Percentiles rank a stretch among this genome's conserved stretches.
These are phyloP conservation scores for Rhodamnia rubescens DNA, from an alignment of 345 rosid genomes.

Conservation along the genomic window DNA sequence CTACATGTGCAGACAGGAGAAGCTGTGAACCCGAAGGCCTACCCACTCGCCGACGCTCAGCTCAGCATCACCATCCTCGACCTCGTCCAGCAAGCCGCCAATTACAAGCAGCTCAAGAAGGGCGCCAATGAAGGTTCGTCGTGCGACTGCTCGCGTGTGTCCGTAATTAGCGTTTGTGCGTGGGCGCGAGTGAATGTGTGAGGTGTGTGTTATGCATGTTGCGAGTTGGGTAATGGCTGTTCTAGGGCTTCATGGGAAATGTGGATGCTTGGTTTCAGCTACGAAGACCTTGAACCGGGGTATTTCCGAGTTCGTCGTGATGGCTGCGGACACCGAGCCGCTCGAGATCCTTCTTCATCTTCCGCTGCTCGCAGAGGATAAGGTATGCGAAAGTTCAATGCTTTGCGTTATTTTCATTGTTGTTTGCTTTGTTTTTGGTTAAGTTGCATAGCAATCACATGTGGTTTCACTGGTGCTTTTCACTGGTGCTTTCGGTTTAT, in stretches of 20 bases:
- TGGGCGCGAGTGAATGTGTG: not conserved
- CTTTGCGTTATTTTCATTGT: slow-evolving; percentile 14
- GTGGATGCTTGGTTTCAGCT: slow-evolving; percentile 29
- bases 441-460: not conserved
- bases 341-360: slow-evolving; percentile 95
- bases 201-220: not conserved
- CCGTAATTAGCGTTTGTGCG: not conserved
- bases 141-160: not conserved
- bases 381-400: slow-evolving; percentile 35
- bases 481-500: not conserved
- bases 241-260: not conserved
- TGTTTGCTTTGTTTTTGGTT: slow-evolving; percentile 49
- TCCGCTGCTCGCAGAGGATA: slow-evolving; percentile 90
- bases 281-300: slow-evolving; percentile 94
- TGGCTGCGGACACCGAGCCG: slow-evolving; percentile 88
- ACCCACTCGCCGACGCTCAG: slow-evolving; percentile 81
- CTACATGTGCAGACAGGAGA: no score
- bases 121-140: slow-evolving; percentile 86
- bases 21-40: slow-evolving; percentile 17
- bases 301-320: slow-evolving; percentile 79
- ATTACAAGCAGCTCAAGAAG: slow-evolving; percentile 97
- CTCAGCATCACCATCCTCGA: slow-evolving; percentile 68
- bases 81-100: slow-evolving; percentile 91
- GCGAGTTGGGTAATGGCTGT: not conserved
- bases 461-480: not conserved